Conservation (phyloP, 306 rosid genomes). For the Alnus rubra region DNA sequence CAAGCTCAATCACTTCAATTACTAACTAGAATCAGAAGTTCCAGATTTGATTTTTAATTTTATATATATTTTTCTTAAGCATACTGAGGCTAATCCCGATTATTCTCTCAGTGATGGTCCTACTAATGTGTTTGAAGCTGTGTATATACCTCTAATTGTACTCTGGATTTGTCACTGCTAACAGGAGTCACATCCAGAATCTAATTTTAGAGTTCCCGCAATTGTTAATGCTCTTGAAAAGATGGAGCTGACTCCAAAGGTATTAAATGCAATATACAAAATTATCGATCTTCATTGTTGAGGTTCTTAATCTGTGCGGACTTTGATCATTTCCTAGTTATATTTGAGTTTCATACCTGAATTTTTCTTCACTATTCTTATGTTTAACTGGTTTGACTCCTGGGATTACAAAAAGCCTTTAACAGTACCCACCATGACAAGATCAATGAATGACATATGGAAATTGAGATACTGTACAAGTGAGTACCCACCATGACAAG, state of each 20-base stretch:
- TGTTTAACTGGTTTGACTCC: background rate
- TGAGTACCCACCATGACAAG: no score
- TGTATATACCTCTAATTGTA: slow-evolving; percentile 14
- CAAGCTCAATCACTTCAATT: background rate
- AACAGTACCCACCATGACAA: no score
- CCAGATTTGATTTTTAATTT: background rate
- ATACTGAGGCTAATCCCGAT: background rate
- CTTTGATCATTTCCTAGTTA: background rate
- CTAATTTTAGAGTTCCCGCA: slow-evolving; percentile 90
- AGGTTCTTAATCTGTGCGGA: background rate
- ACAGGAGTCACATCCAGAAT: slow-evolving; percentile 98
- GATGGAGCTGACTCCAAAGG: slow-evolving; percentile 80
- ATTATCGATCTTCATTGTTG: background rate
- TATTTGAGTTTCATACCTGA: background rate
- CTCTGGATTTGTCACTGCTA: slow-evolving; percentile 16
- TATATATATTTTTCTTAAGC: background rate
- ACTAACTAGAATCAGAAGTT: background rate
- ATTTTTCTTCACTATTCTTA: background rate
- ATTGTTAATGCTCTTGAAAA: slow-evolving; percentile 60
- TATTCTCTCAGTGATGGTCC: slow-evolving; percentile 14
- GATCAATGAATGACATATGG: no score
- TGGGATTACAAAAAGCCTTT: background rate
- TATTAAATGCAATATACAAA: slow-evolving; percentile 19
- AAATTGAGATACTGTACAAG: no score
- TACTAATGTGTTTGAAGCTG: slow-evolving; percentile 20